These are phyloP conservation scores for Dentipellis sp. DNA, from an alignment of 768 basidiomycete genomes.

Conservation along the genomic window DNA sequence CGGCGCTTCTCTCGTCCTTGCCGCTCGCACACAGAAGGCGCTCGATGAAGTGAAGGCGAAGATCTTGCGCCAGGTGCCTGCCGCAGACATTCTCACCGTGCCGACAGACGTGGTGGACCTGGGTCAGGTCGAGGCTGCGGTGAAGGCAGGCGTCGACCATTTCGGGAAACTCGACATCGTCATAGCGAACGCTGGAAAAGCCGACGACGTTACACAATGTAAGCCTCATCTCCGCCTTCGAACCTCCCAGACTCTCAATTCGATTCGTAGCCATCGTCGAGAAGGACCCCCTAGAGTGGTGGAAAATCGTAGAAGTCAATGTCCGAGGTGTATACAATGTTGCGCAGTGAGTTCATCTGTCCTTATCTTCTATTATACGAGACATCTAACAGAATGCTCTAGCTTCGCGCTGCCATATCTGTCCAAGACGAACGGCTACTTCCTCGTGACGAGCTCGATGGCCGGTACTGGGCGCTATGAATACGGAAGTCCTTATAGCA, in stretches of 20 bases:
- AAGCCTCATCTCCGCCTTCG: background rate
- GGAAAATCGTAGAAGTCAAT: conserved; percentile 4
- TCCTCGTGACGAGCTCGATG: background rate
- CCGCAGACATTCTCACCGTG: background rate
- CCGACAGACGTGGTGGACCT: conserved; percentile 2
- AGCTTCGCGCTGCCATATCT: conserved; percentile 4
- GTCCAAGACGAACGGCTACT: conserved; percentile 1
- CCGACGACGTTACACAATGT: background rate
- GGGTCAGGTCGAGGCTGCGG: background rate
- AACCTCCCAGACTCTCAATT: background rate
- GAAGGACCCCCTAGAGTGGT: conserved; percentile 3
- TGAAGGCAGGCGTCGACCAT: background rate
- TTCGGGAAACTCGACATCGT: conserved; percentile 6
- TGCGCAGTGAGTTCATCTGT: background rate
- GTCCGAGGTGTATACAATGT: conserved; percentile 6
- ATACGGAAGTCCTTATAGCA: conserved; percentile 3
- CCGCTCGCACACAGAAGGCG: background rate
- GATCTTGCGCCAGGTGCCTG: background rate
- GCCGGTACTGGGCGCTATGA: background rate
- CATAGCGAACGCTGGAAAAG: background rate
- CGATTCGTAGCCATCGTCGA: background rate
- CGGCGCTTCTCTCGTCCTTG: conserved; percentile 13
- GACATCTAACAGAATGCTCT: background rate
- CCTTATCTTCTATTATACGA: too few species aligned
- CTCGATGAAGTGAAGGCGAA: background rate